Evolutionary conservation across 441 rosid species (phyloP).

Genomic region (Adansonia rubrostipa): DNA sequence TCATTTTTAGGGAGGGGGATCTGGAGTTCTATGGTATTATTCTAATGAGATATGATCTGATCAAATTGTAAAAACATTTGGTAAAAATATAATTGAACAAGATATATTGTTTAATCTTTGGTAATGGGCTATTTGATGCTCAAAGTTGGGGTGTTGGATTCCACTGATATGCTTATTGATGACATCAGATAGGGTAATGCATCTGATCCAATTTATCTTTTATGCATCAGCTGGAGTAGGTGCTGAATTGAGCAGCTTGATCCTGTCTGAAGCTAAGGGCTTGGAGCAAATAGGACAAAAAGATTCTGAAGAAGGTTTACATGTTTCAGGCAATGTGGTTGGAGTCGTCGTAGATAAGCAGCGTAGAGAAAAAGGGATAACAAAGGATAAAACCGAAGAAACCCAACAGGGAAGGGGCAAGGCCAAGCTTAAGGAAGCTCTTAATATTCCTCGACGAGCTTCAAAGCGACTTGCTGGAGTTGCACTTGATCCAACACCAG

Average conservation of each 20-base stretch:
- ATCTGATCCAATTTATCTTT: conserved; percentile 25
- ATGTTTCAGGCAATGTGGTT: conserved; percentile 31
- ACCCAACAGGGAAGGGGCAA: conserved; percentile 32
- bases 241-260: conserved; percentile 36
- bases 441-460: conserved; percentile 59
- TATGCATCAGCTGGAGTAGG: conserved; percentile 42
- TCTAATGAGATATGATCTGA: not conserved
- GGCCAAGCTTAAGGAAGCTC: conserved; percentile 44
- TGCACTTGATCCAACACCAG: conserved; percentile 66
- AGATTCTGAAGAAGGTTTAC: conserved; percentile 34
- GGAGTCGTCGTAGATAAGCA: conserved; percentile 28
- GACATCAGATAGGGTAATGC: not conserved
- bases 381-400: conserved; percentile 40
- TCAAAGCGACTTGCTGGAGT: conserved; percentile 92
- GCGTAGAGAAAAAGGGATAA: conserved; percentile 28
- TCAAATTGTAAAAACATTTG: not conserved
- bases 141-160: not conserved
- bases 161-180: not conserved
- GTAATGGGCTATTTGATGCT: conserved; percentile 5
- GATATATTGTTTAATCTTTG: not conserved
- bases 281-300: conserved; percentile 35
- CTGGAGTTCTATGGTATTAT: conserved; percentile 9
- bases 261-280: conserved; percentile 36
- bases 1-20: not conserved
- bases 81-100: not conserved